Percentiles rank a stretch among this genome's conserved stretches.
Evolutionary conservation across 2,329 filamentous ascomycete genomes (phyloP).

Genomic region (Calonectria hawksworthii): DNA sequence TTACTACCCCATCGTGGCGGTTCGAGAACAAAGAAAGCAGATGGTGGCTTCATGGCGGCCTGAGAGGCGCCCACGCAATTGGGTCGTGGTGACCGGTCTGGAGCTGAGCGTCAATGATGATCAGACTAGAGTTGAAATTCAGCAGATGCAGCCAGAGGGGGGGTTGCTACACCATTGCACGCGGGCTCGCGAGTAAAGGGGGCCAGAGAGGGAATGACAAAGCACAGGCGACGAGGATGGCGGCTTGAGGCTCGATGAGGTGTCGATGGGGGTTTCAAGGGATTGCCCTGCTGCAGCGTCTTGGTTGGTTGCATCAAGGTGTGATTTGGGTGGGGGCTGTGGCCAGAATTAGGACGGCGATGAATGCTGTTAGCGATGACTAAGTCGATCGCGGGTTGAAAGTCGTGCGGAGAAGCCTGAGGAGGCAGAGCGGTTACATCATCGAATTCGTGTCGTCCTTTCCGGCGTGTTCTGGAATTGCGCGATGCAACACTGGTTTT

Average conservation of each 20-base stretch:
- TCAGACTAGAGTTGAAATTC: slow-evolving; percentile 9
- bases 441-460: not conserved
- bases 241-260: slow-evolving; percentile 40
- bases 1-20: not conserved
- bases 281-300: slow-evolving; percentile 32
- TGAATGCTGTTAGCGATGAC: slow-evolving; percentile 27
- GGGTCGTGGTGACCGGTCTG: slow-evolving; percentile 27
- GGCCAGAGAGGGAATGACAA: not conserved
- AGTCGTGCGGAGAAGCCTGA: not conserved
- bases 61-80: slow-evolving; percentile 34
- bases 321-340: not conserved
- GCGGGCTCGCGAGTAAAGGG: slow-evolving; percentile 10
- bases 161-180: not conserved
- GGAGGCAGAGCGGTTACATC: not conserved
- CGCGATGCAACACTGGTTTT: not conserved
- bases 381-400: not conserved
- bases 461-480: not conserved
- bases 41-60: slow-evolving; percentile 25
- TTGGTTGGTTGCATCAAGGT: not conserved
- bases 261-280: slow-evolving; percentile 34
- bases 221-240: slow-evolving; percentile 27
- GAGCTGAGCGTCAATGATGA: slow-evolving; percentile 23
- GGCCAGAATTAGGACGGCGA: slow-evolving; percentile 20
- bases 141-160: not conserved
- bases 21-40: slow-evolving; percentile 10